Base-by-base conservation (phyloP, 1,284 basidiomycete genomes). In the Inonotus obliquus region DNA sequence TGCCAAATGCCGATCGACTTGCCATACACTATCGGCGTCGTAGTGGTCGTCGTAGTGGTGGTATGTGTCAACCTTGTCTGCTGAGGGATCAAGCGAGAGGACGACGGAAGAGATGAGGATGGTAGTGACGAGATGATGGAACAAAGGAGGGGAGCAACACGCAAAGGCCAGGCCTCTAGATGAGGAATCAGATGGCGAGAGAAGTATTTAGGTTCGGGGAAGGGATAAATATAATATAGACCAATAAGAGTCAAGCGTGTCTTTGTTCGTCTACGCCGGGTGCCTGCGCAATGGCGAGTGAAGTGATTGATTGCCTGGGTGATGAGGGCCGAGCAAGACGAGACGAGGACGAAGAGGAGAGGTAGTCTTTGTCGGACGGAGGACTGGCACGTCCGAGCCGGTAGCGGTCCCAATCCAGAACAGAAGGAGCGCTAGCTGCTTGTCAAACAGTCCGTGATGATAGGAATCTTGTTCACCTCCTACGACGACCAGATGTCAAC, bases 1-100 rank as follows among this genome's bases (percentile, higher is more conserved):
- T 21, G 3, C 49, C 53, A 48, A 62, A 47, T 2, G 61, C 61
- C n/a, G 61, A 62, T 19, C 61, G 61, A 54, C 61, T 59, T 21
- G 61, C 37, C 57, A 62, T 62, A 27, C 14, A n/a, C 44, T 17
- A 27, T 5, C 2, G 51, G 23, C 5, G 7, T 25, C 25, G n/a
- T 49, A 6, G 41, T 44, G 17, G 9, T 14, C n/a, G 41, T n/a
- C 2, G 41, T 14, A 7, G 17, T 21, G 2, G 4, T n/a, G 7
- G 1, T 21, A 49, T 21, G 27, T 45, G 4, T 1, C 48, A 21
- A 49, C 48, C 48, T 44, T 44, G 41, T 44, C 6, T 17, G 11
- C 17, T n/a, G 6, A n/a, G 41, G n/a, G 41, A 44, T 44, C 17
- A 14, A 44, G 17, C 19, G 5, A 44, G 19, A 25, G 47, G 47